Evolutionary conservation across 2,329 filamentous ascomycete species (phyloP), one percentile per base, ranked within the genome.

Genomic region (Phaeomoniella chlamydospora): DNA sequence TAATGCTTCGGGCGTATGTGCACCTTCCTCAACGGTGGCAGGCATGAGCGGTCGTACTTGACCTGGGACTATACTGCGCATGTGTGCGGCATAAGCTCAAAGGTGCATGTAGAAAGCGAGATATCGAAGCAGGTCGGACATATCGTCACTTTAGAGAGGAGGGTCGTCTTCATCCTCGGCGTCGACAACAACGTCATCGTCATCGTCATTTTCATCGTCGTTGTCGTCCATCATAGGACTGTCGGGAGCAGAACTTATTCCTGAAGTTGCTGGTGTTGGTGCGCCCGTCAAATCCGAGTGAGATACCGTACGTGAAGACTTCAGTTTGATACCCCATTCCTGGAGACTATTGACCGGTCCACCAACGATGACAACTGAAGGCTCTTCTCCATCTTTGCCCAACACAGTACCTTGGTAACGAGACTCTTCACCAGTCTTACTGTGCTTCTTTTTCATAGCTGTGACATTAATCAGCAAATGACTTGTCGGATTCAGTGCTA

Each of bases 361-460:
- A 31, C 87, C 87, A 53, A 93, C 86, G 35, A 93, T 78, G 35
- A 77, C 65, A 17, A 94, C 63, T 5, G 79, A 72, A 49, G 74
- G 74, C 38, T 77, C 71, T 45, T 93, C 84, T 34, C 70, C 70
- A 31, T 69, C 65, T 44, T 77, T 77, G 3, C 88, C 88, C 9
- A 96, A 65, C 0, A 90, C 71, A 0, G 88, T 94, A 18, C 84
- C 85, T 45, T 80, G 74, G 55, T 85, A 93, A 49, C 88, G 79
- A 6, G 79, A 78, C 50, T 93, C 86, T 49, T 92, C 85, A 42
- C 81, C 83, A 1, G 80, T 82, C 48, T 90, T 92, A 60, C 79
- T 86, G 56, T 93, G 83, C 52, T 92, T 94, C 60, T 87, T 90
- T 58, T 93, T 94, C 30, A 96, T 63, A 3, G 77, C 80, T 82